Evolutionary conservation across 306 rosid genomes (phyloP).

Genomic region (Sindora glabra): DNA sequence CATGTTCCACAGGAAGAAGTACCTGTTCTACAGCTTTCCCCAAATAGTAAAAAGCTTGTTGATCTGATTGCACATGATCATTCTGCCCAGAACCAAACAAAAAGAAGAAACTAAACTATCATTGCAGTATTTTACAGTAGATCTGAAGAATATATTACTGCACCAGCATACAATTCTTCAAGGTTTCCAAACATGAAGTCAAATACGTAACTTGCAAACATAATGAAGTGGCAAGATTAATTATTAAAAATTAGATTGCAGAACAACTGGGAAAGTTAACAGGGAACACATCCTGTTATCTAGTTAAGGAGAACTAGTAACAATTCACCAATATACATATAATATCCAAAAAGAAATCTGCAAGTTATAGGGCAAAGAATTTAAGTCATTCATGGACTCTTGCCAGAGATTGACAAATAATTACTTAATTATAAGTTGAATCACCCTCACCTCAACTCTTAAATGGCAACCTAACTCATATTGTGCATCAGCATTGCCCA

Average conservation of each 20-base stretch:
- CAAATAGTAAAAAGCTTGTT: conserved; percentile 87
- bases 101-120: background rate
- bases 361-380: background rate
- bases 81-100: conserved; percentile 36
- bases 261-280: background rate
- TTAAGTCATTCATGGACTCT: background rate
- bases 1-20: conserved; percentile 15
- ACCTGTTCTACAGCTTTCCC: conserved; percentile 97
- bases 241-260: too few species aligned
- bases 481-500: conserved; percentile 87
- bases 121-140: background rate
- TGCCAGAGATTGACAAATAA: background rate
- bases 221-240: background rate
- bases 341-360: background rate
- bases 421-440: background rate
- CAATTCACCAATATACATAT: background rate
- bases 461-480: conserved; percentile 77
- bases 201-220: background rate
- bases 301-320: background rate
- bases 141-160: background rate
- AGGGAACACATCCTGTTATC: too few species aligned
- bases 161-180: background rate
- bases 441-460: conserved; percentile 64
- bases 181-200: background rate
- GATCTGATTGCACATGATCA: conserved; percentile 72